Evolutionary conservation across 1,284 basidiomycete species (phyloP), one percentile per base, ranked within the genome.

Genomic region (Apiotrichum gamsii): DNA sequence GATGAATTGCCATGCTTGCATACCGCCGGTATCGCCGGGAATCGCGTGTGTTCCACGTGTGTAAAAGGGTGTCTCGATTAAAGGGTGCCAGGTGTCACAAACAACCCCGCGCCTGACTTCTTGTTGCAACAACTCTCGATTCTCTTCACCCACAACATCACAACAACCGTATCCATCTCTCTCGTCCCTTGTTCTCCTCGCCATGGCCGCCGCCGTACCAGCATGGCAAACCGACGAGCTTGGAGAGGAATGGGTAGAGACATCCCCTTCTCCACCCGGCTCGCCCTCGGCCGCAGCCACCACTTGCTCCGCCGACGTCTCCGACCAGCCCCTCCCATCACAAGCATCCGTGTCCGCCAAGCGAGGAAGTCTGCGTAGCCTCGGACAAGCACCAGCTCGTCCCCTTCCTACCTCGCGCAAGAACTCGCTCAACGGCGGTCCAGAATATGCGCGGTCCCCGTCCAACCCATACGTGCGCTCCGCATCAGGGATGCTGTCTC

Each of bases 141-240:
- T 24, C 39, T 21, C 23, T 43, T 35, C 46, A 29, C 24, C 43
- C 21, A 6, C 14, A 23, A n/a, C 32, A 37, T 24, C 37, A 36
- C 43, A 28, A 28, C 30, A n/a, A n/a, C n/a, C n/a, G n/a, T 36
- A 45, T 2, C 35, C 37, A 24, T 14, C 15, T 13, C 24, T 11
- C 31, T 19, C 30, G 47, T 47, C 50, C 29, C 43, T 36, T 51
- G 49, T 51, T 6, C 47, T 24, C 55, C 25, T 28, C n/a, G 25
- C 25, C 21, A 54, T 58, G 51, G 40, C 55, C 10, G 41, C 55
- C 10, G 41, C 45, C 37, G 49, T 51, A 3, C 84, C 84, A 23
- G 84, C 76, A 49, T 87, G 85, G 84, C 82, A 84, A 64, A 87
- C 84, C 2, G 82, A 83, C 42, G 85, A 86, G 62, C 77, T 87